Base-by-base conservation (phyloP, 805 yeast species). In the Kuraishia floccosa region DNA sequence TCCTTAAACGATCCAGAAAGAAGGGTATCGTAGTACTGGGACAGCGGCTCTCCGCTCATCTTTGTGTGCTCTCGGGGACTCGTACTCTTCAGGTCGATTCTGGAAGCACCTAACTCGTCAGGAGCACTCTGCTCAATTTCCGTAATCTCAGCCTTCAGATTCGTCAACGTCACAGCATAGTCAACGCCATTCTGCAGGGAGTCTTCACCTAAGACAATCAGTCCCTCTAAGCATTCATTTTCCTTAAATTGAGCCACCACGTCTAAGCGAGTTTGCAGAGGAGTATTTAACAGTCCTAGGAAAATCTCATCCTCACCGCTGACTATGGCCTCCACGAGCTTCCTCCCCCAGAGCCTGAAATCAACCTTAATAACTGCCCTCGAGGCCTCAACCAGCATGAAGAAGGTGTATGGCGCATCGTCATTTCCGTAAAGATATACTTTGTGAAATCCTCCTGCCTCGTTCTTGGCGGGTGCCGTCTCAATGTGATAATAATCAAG, bases 281-380 rank as follows among this genome's bases (percentile, higher is more conserved):
- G 30, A 2, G 16, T 30, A 10, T 27, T 25, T 16, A 41, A 16
- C 12, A 44, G 13, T 15, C 39, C 26, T 7, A 25, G 19, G 22
- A 50, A 45, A 4, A 29, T 34, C 1, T 31, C 30, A 7, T 44
- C 30, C 28, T 44, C 41, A 12, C 42, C 47, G 5, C 39, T 31
- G 11, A 22, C 24, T 6, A 50, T 30, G 4, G 46, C 35, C 2
- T 25, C 18, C 7, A 31, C 25, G 13, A 54, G 31, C 2, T 33
- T 20, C 5, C 30, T 15, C 30, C 43, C 39, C 60, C 59, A 54
- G 17, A 32, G 20, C 1, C 47, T 35, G 25, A 44, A 49, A 36
- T 54, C 57, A 13, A 52, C 28, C 19, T 39, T 44, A 5, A 54
- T 24, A 6, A 54, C 17, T 16, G 43, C 37, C 3, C 40, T 39